Evolutionary conservation across 345 rosid genomes (phyloP), one percentile per base, ranked within the genome.

Genomic region (Erodium maritimum): DNA sequence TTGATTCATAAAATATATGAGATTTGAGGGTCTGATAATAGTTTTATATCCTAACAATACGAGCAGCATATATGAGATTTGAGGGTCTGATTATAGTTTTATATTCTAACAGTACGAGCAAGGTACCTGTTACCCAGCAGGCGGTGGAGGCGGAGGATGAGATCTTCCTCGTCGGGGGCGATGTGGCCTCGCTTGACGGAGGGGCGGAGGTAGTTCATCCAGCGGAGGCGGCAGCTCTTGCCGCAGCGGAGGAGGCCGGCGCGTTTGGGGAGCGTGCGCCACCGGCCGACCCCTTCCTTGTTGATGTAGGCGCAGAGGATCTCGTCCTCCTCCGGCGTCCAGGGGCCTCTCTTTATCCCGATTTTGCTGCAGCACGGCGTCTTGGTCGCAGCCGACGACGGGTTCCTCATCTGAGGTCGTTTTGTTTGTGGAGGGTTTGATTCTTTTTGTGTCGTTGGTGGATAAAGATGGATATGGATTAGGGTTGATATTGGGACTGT

Each of bases 121-220:
- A 2, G 33, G 3, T 56, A 83, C 90, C 82, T 71, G 78, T 84
- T 84, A 1, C 84, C 86, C 5, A 84, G 78, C 62, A 84, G 61
- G 59, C 95, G 95, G 50, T 89, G 96, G 54, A 89, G 91, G 54
- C 95, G 89, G 72, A 89, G 96, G 65, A 89, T 84, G 74, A 89
- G 96, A 72, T 89, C 96, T 73, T 89, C 96, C 68, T 89, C 96
- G 5, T 86, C 96, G 2, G 91, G 74, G 24, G 83, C 78, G 57
- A 86, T 89, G 33, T 74, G 85, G 13, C 95, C 95, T 2, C 88
- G 75, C 61, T 89, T 89, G 1, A 86, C 88, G 19, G 77, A 73
- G 0, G 96, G 96, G 0, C 96, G 86, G 71, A 89, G 95, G 59
- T 89, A 89, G 33, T 89, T 89, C 95, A 89, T 82, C 96, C 96